Conservation (phyloP, 2,329 filamentous ascomycete species). For the Lachnellula suecica region DNA sequence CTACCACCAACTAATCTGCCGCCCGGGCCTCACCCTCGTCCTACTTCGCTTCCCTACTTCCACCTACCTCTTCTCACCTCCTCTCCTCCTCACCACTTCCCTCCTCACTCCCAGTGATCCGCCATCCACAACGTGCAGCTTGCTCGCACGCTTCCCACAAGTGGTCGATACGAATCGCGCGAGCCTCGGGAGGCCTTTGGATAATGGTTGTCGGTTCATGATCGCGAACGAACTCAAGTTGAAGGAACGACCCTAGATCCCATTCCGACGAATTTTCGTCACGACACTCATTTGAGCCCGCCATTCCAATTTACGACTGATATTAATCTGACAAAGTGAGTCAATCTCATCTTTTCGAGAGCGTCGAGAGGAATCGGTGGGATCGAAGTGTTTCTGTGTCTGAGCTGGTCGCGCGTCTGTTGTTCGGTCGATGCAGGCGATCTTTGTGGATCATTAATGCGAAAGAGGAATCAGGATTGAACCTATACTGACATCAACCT, state of each 20-base stretch:
- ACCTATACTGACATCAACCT: slow-evolving; percentile 23
- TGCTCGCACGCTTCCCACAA: slow-evolving; percentile 19
- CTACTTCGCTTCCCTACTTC: neutral
- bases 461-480: slow-evolving; percentile 9
- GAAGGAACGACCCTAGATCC: slow-evolving; percentile 15
- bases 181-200: slow-evolving; percentile 33
- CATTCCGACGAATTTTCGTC: slow-evolving; percentile 33
- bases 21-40: neutral
- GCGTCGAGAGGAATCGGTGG: neutral
- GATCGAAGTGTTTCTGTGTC: slow-evolving; percentile 4
- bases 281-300: slow-evolving; percentile 35
- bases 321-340: slow-evolving; percentile 33
- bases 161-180: slow-evolving; percentile 14
- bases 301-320: slow-evolving; percentile 22
- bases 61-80: neutral
- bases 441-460: slow-evolving; percentile 29
- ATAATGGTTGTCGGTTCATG: slow-evolving; percentile 33
- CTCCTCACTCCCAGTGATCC: slow-evolving; percentile 2
- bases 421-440: slow-evolving; percentile 9
- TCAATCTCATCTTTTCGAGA: slow-evolving; percentile 10
- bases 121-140: slow-evolving; percentile 19
- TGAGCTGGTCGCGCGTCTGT: neutral
- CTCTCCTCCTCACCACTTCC: neutral
- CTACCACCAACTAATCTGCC: neutral
- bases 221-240: slow-evolving; percentile 25